Base-by-base conservation (phyloP, 345 rosid genomes). In the Trapa bicornis region DNA sequence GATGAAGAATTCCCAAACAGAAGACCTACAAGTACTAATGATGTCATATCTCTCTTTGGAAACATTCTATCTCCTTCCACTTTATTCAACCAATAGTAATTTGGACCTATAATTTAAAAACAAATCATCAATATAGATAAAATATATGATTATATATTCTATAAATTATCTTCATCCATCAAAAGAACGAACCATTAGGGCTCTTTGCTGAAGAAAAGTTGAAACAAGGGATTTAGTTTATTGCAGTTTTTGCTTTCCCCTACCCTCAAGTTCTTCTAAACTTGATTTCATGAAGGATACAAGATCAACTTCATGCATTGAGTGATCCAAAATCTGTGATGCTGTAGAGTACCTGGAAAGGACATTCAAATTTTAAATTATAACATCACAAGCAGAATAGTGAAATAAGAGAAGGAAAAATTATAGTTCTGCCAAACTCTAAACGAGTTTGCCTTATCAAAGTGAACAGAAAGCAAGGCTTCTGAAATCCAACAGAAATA, bases 71-170 rank as follows among this genome's bases (percentile, higher is more conserved):
- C 77, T 37, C 71, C 82, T 57, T 71, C 77, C 67, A 43, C 79
- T 64, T 65, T 73, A 79, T 93, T 93, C 68, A 93, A 74, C 98
- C 97, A 93, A 75, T 71, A 79, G 87, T 90, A 88, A 52, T 82
- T 61, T 1, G 77, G 84, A 17, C 96, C 98, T 93, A 76, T 69
- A 61, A 47, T 11, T 37, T 39, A 12, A 32, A 11, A 22, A 13
- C 13, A 12, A 37, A 9, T 13, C 13, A 63, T 37, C 17, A 63
- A 35, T 32, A 16, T 6, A 45, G 5, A 6, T 6, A 47, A n/a
- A 9, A 12, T 17, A 61, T 6, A 6, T 39, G 15, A 9, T 6
- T 15, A 15, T 29, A 35, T 29, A 58, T 32, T 32, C 1, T 8
- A 58, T 10, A 58, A 32, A 35, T 33, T 9, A 58, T 58, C 38